Evolutionary conservation across 1,139 yeast species (phyloP), one percentile per base, ranked within the genome.

Genomic region (Pichia norvegensis): DNA sequence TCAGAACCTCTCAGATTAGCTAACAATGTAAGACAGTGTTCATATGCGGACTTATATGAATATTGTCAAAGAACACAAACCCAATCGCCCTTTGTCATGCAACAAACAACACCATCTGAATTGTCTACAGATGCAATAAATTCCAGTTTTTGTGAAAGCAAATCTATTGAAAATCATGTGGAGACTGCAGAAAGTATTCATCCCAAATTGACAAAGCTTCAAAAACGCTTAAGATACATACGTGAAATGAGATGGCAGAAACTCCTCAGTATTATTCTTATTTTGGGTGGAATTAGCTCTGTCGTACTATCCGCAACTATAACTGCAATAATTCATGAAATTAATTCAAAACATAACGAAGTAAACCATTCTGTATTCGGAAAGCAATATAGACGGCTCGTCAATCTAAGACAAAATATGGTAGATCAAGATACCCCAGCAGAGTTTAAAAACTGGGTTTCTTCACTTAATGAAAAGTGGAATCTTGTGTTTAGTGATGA

Each of bases 371-470:
- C 38, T 13, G 11, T 22, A 13, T 44, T 41, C 22, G 47, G 44
- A 13, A 41, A 36, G 22, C 39, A 41, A 21, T 40, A 22, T 33
- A 22, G 42, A 5, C 19, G 41, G 6, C 9, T 38, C 4, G 20
- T 44, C 4, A 36, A 22, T 36, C 44, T 41, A 5, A 27, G 31
- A 27, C 31, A 27, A 27, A 4, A 27, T 27, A 2, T 27, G 31
- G 72, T 86, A 6, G 95, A 86, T 59, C 83, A 85, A 10, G 95
- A 86, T 58, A 86, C 95, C 1, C 95, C 31, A 5, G 31, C 14
- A 13, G 14, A n/a, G 31, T 27, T 27, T 27, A 11, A 6, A 3
- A 27, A 27, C 7, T 27, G 31, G 31, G 2, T 6, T 5, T 27
- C 31, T 27, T 27, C 95, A 1, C 42, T 58, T 1, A 82, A 82